A percentile compares a stretch with the other conserved stretches of the same genome.
phyloP scores from a whole-genome alignment of 75 land plant species.

The Picea sitchensis region DNA sequence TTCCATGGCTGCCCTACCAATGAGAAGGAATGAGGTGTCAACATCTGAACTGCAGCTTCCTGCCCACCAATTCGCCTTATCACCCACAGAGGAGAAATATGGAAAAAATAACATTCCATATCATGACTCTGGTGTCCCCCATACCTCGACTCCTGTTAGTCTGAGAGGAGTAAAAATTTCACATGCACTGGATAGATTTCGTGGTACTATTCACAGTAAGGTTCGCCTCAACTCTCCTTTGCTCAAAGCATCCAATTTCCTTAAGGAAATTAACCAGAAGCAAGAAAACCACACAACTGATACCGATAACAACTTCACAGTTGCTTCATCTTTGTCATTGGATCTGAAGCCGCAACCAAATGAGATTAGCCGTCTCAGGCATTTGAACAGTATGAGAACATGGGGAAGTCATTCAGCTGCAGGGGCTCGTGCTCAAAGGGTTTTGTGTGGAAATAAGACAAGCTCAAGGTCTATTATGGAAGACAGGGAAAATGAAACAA shows the following conservation, averaged over 20 bases:
- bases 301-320: background rate
- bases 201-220: background rate
- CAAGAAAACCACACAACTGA: background rate
- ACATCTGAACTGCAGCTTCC: background rate
- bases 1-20: background rate
- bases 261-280: too few species aligned
- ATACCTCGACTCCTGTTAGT: background rate
- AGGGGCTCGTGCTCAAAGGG: constrained; percentile 2
- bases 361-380: background rate
- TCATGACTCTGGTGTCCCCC: too few species aligned
- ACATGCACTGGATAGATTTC: background rate
- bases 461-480: background rate
- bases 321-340: background rate
- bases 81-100: background rate
- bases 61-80: background rate
- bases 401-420: background rate
- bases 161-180: background rate
- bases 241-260: too few species aligned
- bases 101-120: too few species aligned
- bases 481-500: too few species aligned
- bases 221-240: background rate
- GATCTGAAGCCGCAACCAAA: background rate
- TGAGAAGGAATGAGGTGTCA: background rate
- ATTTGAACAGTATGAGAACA: background rate
- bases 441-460: background rate